Evolutionary conservation across 1,139 yeast genomes (phyloP).

Genomic region (Debaryomycetaceae sp.): DNA sequence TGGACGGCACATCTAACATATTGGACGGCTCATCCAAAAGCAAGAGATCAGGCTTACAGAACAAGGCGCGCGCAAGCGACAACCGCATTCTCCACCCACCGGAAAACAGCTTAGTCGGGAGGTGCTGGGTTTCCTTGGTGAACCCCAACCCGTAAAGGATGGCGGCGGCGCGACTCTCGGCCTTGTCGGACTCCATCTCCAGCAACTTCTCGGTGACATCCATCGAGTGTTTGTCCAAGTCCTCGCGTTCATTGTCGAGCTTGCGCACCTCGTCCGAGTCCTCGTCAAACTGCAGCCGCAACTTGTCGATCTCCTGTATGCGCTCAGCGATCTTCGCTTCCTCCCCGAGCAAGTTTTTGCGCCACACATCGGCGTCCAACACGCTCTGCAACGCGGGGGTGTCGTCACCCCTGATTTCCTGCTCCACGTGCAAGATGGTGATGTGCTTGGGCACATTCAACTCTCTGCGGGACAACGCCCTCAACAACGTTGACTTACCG

Average conservation of each 20-base stretch:
- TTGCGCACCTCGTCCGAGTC: conserved; percentile 76
- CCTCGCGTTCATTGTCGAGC: conserved; percentile 85
- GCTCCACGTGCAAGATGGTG: conserved; percentile 94
- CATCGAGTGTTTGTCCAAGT: conserved; percentile 70
- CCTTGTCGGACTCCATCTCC: conserved; percentile 96
- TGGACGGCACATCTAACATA: conserved; percentile 99
- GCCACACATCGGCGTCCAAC: conserved; percentile 98
- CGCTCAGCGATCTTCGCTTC: conserved; percentile 73
- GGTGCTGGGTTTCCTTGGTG: conserved; percentile 77
- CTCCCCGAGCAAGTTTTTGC: conserved; percentile 79
- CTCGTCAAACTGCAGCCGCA: conserved; percentile 72
- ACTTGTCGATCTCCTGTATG: conserved; percentile 64
- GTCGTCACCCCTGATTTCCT: conserved; percentile 93
- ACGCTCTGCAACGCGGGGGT: conserved; percentile 84
- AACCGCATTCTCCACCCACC: conserved; percentile 99
- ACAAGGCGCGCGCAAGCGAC: conserved; percentile 94
- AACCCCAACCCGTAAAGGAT: conserved; percentile 90
- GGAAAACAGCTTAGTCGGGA: conserved; percentile 85
- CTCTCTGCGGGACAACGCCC: conserved; percentile 92
- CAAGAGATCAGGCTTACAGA: conserved; percentile 84
- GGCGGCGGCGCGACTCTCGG: conserved; percentile 97
- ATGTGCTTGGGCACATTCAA: conserved; percentile 90
- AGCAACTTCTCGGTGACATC: conserved; percentile 77
- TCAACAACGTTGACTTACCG: conserved; percentile 91
- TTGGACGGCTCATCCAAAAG: conserved; percentile 97